Base-by-base conservation (phyloP, 352 stramenopile genomes). In the Hyaloperonospora arabidopsidis region DNA sequence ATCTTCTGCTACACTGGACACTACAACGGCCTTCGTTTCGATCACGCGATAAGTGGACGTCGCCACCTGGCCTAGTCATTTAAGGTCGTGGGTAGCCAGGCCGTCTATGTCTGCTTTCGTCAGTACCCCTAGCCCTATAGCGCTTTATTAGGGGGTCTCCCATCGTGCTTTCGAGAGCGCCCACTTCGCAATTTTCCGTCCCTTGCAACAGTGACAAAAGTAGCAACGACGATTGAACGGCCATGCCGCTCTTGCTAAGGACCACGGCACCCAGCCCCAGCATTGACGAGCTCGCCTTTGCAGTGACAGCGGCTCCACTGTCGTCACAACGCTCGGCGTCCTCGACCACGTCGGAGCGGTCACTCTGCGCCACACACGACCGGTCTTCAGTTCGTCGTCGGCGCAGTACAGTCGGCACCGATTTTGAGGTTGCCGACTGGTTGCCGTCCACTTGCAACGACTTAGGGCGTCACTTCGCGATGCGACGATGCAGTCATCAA, bases 241-340 rank as follows among this genome's bases (percentile, higher is more conserved):
- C 8, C n/a, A 92, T 92, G 81, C 81, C 81, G 61, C 67, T 85
- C 22, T 69, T 92, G 8, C 50, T 92, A 47, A 76, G 81, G 45
- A 63, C 72, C 36, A 69, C 75, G 18, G 81, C 81, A 18, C 79
- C 81, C 10, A 87, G 76, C 49, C 79, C 79, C 1, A 81, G 75
- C 17, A 75, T 89, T 34, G 79, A 89, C 35, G 73, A 89, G 65
- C 81, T 92, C 45, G 67, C 74, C 36, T 76, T 86, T 56, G 49
- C 69, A 0, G 54, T 73, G 46, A 65, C 66, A 2, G 57, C 62
- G 11, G 58, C 60, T 8, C 67, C 72, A 43, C 53, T 79, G n/a
- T 61, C 58, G 0, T 62, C 45, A 32, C 39, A 55, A 23, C 51
- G 59, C 35, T 64, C 59, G 5, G 51, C 58, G 25, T 65, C 57